Evolutionary conservation across 1,139 yeast species (phyloP).

Genomic region (Petasospora rhodanensis): DNA sequence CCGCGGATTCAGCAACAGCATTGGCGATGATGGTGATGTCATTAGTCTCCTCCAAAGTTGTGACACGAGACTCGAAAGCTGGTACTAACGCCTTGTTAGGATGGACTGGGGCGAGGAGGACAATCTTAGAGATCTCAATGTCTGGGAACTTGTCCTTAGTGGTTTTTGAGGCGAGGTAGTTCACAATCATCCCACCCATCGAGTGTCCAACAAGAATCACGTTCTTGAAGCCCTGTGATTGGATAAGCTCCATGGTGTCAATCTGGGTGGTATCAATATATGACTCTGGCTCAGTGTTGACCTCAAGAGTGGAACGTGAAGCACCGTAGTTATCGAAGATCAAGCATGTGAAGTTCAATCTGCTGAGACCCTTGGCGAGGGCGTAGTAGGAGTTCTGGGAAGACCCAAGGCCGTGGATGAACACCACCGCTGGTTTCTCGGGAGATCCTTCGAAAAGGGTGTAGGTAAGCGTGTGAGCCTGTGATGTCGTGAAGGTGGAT

Average conservation of each 20-base stretch:
- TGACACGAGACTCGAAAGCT: neutral
- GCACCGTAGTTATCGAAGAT: constrained; percentile 9
- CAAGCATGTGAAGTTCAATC: constrained; percentile 1
- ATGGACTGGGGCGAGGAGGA: constrained; percentile 1
- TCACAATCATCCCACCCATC: constrained; percentile 8
- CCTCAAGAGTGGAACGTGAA: neutral
- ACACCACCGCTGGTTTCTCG: constrained; percentile 1
- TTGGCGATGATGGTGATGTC: constrained; percentile 1
- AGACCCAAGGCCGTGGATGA: constrained; percentile 8
- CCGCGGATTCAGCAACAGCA: neutral
- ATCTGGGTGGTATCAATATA: no score
- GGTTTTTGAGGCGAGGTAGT: neutral
- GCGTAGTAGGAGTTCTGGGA: constrained; percentile 8
- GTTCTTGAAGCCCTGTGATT: neutral
- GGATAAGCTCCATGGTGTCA: neutral
- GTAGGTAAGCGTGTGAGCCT: constrained; percentile 1
- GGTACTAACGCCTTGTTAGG: neutral
- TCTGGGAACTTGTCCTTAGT: neutral
- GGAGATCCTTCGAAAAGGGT: constrained; percentile 1
- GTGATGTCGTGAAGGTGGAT: constrained; percentile 2
- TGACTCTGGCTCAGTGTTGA: no score
- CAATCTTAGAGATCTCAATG: neutral
- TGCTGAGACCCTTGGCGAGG: constrained; percentile 3
- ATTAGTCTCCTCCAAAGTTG: neutral
- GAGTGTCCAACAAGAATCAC: constrained; percentile 6